Base-by-base conservation (phyloP, 805 yeast species). In the Candida quercuum region DNA sequence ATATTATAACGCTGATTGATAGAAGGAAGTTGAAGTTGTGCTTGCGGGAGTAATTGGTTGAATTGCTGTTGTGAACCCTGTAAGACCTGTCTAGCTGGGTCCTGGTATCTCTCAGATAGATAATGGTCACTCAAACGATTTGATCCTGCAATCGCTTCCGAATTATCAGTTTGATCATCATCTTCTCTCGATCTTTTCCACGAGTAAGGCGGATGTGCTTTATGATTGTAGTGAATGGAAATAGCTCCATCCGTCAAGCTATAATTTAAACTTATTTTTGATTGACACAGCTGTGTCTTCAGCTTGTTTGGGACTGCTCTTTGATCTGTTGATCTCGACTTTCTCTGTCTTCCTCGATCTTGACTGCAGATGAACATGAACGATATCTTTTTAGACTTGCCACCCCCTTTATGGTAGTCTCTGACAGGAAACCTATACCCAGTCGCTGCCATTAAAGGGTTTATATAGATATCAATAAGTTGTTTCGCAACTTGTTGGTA, bases 301-400 rank as follows among this genome's bases (percentile, higher is more conserved):
- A 69, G 47, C 45, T 60, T 64, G 46, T 67, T 68, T 8, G 57
- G 43, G 15, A 66, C 59, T 23, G 49, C 57, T 36, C 71, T 56
- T 37, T 63, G 61, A 32, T 63, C 53, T 7, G 56, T 62, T 29
- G 71, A 61, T 38, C 72, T 49, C 10, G 71, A 61, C 40, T 62
- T 64, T 34, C 74, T 57, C 39, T 67, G 69, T 18, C 66, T 57
- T n/a, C 55, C 45, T 33, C 54, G 58, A 41, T 69, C 74, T 37
- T 69, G 73, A 3, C 71, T 64, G 40, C 74, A 69, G 21, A 69
- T 60, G 39, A 64, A 69, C 63, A 61, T 65, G 58, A 70, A 67
- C 1, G 69, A 55, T 27, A 67, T 56, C 42, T 64, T 67, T 37
- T 65, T 66, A 7, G 64, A 51, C 40, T 61, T 63, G 27, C 62